Conservation (phyloP, 345 rosid genomes). For the Erodium maritimum region DNA sequence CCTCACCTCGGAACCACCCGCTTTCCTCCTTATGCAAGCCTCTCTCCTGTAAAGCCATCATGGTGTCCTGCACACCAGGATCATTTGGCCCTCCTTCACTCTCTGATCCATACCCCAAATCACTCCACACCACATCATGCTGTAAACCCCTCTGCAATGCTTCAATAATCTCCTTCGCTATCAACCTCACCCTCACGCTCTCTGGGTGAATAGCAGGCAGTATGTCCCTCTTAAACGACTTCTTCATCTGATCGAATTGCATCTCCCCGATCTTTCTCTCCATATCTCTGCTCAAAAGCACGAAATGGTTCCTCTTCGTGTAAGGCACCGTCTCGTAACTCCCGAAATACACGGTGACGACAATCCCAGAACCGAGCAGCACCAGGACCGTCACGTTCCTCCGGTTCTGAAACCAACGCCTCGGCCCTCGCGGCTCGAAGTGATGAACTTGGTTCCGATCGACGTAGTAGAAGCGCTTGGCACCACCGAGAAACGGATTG, state of each 20-base stretch:
- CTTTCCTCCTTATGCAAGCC: conserved; percentile 19
- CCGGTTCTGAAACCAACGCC: conserved; percentile 61
- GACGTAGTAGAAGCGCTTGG: conserved; percentile 58
- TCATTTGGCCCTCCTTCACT: conserved; percentile 11
- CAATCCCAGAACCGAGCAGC: conserved; percentile 42
- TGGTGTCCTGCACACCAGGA: conserved; percentile 26
- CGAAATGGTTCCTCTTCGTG: conserved; percentile 70
- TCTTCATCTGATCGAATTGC: conserved; percentile 53
- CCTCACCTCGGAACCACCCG: conserved; percentile 59
- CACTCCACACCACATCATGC: conserved; percentile 61
- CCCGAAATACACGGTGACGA: conserved; percentile 51
- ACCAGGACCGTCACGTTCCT: conserved; percentile 36
- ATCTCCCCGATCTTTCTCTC: conserved; percentile 63
- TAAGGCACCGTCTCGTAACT: conserved; percentile 77
- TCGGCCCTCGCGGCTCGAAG: conserved; percentile 63
- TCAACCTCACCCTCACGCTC: conserved; percentile 58
- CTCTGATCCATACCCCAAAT: conserved; percentile 60
- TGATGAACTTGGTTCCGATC: conserved; percentile 53
- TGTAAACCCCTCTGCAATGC: conserved; percentile 76
- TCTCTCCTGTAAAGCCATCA: conserved; percentile 26
- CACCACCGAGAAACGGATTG: conserved; percentile 15
- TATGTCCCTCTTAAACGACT: conserved; percentile 46
- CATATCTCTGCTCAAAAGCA: conserved; percentile 50
- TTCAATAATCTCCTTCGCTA: conserved; percentile 58
- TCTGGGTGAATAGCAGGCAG: conserved; percentile 79